Base-by-base conservation (phyloP, 164 flowering plant genomes). In the Aristolochia californica region DNA sequence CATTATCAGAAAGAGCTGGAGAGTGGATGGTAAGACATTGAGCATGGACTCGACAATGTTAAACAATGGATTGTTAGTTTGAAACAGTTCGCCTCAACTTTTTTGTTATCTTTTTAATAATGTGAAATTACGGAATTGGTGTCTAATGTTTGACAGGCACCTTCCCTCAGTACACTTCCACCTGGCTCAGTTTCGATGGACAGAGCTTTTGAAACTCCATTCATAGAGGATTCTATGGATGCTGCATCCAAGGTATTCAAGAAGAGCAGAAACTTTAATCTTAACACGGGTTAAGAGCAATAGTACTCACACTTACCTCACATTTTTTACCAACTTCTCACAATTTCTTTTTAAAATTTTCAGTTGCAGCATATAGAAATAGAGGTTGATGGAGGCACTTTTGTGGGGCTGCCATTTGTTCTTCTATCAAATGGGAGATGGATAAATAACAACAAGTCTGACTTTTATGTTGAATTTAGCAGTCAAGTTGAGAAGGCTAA, bases 321-420 rank as follows among this genome's bases (percentile, higher is more conserved):
- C 20, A 14, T 45, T 17, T 17, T 20, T 17, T 8, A 47, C 50
- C 18, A 5, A 47, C 50, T 20, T 17, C 0, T 17, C 5, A 20
- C 18, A 17, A 11, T 17, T 45, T 17, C 50, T 47, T 4, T 16
- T 47, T 47, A 20, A 47, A 16, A 47, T 23, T 28, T 54, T n/a
- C 18, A 85, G 88, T 76, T 85, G 56, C 89, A 83, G 66, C 70
- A 70, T 55, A 34, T 83, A 28, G 88, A 84, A 67, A 78, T 93
- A 53, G 82, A 77, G 67, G 62, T 87, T 66, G 78, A 76, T 61
- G 96, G 77, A 38, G 87, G 74, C 1, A 66, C 65, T 61, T 89
- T 68, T 69, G 74, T 70, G 14, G 99, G 99, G 45, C 81, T 93
- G 84, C 87, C 96, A 44, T 93, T 93, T 79, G 95, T 93, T 40